Evolutionary conservation across 2,329 filamentous ascomycete genomes (phyloP), one percentile per base, ranked within the genome.

Genomic region (Aureobasidium vineae): DNA sequence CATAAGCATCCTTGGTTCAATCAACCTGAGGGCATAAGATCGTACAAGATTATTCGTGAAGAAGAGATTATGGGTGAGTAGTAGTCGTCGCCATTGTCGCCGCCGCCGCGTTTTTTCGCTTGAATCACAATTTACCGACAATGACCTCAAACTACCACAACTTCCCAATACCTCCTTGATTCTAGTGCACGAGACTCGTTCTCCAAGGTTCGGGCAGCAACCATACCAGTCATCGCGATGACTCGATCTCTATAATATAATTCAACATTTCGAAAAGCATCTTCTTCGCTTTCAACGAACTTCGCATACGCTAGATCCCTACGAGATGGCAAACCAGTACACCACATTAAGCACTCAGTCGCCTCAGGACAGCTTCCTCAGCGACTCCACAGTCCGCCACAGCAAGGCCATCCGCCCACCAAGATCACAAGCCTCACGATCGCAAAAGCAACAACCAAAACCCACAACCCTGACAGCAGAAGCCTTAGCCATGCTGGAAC

Each of bases 1-100:
- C 77, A 80, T 68, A 74, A 77, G 59, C 79, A 83, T 68, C 69
- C 70, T 2, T 83, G 81, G 81, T 75, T 80, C 69, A 77, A 75
- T 6, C 73, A 70, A 54, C 76, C 78, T 71, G 72, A 76, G 0
- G 77, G 73, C 2, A 66, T 80, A 23, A 70, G 73, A 31, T 75
- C 76, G 36, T 82, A 75, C 68, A 77, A 78, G 72, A 76, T 77
- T 67, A 5, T 21, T 3, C 63, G 60, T 21, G 33, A 16, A 2
- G 60, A 49, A 45, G 60, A 64, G 3, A 23, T 45, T 23, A 41
- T 64, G 38, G 60, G 36, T n/a, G 60, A 45, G 13, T 64, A 64
- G 38, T 52, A 5, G 28, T 52, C 28, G 13, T 21, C 6, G 28
- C 11, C 23, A 21, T 23, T 11, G 38, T 16, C 38, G 38, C 6